A percentile compares a stretch with the other conserved stretches of the same genome.
phyloP scores from a whole-genome alignment of 179 eudicot genomes.

The Vitellaria paradoxa region DNA sequence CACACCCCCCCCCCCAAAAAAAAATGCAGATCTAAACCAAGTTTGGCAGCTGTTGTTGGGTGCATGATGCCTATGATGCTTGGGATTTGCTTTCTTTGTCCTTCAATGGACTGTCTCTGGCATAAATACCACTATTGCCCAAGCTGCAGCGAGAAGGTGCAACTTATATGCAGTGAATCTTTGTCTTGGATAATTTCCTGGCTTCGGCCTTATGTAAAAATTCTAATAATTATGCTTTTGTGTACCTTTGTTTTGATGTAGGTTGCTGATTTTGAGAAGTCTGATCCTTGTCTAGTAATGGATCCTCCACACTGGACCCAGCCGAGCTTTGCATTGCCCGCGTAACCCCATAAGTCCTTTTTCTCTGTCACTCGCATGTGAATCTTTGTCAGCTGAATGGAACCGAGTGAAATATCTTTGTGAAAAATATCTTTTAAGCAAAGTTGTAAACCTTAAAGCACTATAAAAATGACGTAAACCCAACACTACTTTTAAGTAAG shows the following conservation, averaged over 20 bases:
- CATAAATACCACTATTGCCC: constrained; percentile 94
- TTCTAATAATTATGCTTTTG: neutral
- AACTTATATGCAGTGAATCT: neutral
- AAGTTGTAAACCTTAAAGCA: too few relatives aligned
- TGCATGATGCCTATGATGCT: constrained; percentile 73
- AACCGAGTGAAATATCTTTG: neutral
- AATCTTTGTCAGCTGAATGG: neutral
- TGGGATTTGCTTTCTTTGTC: constrained; percentile 52
- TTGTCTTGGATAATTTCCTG: neutral
- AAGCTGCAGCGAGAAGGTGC: constrained; percentile 70
- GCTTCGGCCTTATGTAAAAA: neutral
- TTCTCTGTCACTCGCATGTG: neutral
- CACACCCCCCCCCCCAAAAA: too few relatives aligned
- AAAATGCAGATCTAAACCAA: constrained; percentile 63
- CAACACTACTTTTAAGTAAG: too few relatives aligned
- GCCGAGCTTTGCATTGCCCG: constrained; percentile 69
- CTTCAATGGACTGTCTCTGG: constrained; percentile 92
- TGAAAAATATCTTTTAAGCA: too few relatives aligned
- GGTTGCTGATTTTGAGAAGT: constrained; percentile 79
- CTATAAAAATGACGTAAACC: too few relatives aligned
- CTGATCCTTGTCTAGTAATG: constrained; percentile 69
- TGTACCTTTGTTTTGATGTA: constrained; percentile 7
- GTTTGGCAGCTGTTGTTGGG: constrained; percentile 75
- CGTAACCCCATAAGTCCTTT: constrained; percentile 19
- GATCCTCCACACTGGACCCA: constrained; percentile 76